Base-by-base conservation (phyloP, 1,284 basidiomycete species). In the Wallemia hederae region DNA sequence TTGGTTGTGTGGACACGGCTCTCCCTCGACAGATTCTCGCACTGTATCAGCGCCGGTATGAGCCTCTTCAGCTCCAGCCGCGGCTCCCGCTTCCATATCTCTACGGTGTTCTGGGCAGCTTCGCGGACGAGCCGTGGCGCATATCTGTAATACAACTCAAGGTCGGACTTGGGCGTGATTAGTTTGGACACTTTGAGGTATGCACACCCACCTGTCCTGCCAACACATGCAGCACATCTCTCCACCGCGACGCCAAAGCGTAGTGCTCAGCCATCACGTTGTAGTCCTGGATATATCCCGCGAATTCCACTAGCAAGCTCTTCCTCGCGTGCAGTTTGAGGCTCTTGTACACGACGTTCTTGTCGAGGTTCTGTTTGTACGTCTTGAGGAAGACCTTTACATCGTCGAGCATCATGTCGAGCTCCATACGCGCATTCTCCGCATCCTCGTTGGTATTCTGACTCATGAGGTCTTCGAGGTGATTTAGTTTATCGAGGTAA, bases 131-230 rank as follows among this genome's bases (percentile, higher is more conserved):
- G 79, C 1, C 87, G 80, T 2, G 88, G 77, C 0, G 87, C 85
- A 69, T 90, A 94, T 55, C 82, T 82, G 72, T 98, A 98, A 71
- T 97, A 97, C 11, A 94, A 74, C 60, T 90, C 86, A n/a, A 87
- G 72, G 62, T 82, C 75, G 29, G 78, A 74, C 81, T 90, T 1
- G 28, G 0, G 33, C 58, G 57, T 33, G 59, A n/a, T 27, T n/a
- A 9, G 25, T 55, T 11, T 39, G 17, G 24, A 27, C 55, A 34
- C 19, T 55, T 24, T 22, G 24, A 63, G n/a, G 19, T 1, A 62
- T 1, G 5, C 24, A 60, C 0, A 64, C 73, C 62, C 65, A 87
- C 87, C 76, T 92, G 89, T 59, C 85, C 77, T 66, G 80, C 88
- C 63, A 98, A 77, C 7, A 83, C 77, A 59, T 89, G 84, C 61